phyloP scores from a whole-genome alignment of 345 rosid genomes.

The Kernera saxatilis region DNA sequence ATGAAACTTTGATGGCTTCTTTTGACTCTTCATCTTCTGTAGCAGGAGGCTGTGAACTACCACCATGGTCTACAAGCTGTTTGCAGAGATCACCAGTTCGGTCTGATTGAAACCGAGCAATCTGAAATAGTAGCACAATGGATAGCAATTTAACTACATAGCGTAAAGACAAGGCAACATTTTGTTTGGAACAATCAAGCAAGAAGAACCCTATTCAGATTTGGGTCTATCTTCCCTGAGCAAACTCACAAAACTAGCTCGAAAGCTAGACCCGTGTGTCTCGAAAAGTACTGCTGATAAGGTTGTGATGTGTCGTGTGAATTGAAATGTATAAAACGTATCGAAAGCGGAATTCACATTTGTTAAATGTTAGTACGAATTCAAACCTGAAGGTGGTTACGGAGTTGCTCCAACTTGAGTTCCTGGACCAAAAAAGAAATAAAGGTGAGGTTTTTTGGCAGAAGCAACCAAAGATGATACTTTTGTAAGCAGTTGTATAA shows the following conservation, averaged over 20 bases:
- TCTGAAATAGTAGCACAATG: constrained; percentile 25
- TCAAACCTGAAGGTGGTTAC: constrained; percentile 77
- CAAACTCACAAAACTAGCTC: neutral
- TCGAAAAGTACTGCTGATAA: neutral
- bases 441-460: constrained; percentile 19
- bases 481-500: neutral
- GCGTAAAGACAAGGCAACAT: neutral
- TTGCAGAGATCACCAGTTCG: constrained; percentile 41
- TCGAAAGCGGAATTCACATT: neutral
- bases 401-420: constrained; percentile 66
- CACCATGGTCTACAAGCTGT: constrained; percentile 40
- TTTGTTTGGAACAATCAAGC: neutral
- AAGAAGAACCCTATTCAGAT: neutral
- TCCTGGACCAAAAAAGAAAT: constrained; percentile 41
- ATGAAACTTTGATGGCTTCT: constrained; percentile 29
- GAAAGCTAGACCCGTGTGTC: neutral
- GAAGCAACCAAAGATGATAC: neutral
- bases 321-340: neutral
- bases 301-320: neutral
- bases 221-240: neutral
- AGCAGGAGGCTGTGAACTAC: constrained; percentile 28
- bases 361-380: neutral
- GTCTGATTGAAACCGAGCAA: constrained; percentile 56
- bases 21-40: constrained; percentile 39
- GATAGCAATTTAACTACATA: neutral